Conservation (phyloP, 495 filamentous ascomycete genomes). For the Alectoria sarmentosa region DNA sequence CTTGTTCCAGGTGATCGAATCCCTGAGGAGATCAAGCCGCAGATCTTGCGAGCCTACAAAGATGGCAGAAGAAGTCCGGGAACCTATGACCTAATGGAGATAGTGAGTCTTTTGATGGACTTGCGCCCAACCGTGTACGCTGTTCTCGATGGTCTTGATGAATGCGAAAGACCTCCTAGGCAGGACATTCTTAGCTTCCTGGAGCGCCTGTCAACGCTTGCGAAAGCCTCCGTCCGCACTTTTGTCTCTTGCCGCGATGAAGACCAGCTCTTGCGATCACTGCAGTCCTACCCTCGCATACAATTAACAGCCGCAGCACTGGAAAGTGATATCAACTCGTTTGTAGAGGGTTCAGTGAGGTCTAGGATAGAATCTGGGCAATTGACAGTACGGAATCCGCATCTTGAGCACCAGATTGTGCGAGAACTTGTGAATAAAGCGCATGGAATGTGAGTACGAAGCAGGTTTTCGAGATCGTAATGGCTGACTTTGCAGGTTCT, state of each 20-base stretch:
- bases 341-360: constrained; percentile 20
- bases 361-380: constrained; percentile 17
- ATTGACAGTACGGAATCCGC: constrained; percentile 18
- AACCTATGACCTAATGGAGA: constrained; percentile 4
- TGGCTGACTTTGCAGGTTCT: constrained; percentile 23
- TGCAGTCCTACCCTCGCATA: constrained; percentile 5
- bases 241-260: constrained; percentile 22
- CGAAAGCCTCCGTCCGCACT: constrained; percentile 12
- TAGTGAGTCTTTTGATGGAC: constrained; percentile 7
- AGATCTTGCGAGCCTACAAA: constrained; percentile 12
- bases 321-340: constrained; percentile 19
- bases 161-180: constrained; percentile 22
- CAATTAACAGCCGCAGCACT: constrained; percentile 7
- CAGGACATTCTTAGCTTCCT: constrained; percentile 12
- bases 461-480: not conserved
- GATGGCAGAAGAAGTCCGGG: constrained; percentile 6
- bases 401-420: constrained; percentile 19
- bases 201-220: not conserved
- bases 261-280: constrained; percentile 14
- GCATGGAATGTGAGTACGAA: constrained; percentile 26
- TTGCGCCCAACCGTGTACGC: constrained; percentile 5
- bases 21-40: constrained; percentile 7
- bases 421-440: constrained; percentile 22
- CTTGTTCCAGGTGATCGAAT: constrained; percentile 15
- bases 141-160: constrained; percentile 27